Base-by-base conservation (phyloP, 169 alveolate species). In the Plasmodium blacklocki region DNA sequence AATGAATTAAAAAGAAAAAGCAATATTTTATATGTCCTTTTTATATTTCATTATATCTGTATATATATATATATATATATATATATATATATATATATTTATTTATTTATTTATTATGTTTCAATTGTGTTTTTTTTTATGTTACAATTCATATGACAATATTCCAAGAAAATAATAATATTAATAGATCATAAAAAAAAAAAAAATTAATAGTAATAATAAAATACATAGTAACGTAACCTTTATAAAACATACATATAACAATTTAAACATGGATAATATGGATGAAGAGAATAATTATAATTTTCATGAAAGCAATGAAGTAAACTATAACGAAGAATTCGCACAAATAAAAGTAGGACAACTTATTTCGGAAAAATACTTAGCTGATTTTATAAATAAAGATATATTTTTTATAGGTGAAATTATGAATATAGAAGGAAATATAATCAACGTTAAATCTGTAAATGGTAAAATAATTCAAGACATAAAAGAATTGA, bases 351-450 rank as follows among this genome's bases (percentile, higher is more conserved):
- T 29, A 21, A 64, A 78, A 58, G 64, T 80, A 49, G 90, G 90
- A 26, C 68, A 45, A 23, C 60, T 80, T 21, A 80, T 67, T 4
- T 80, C 90, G 14, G 90, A 80, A 52, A 80, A 80, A 73, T 80
- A 80, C 18, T 50, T 80, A 47, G 39, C 80, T 49, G 78, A 80
- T 0, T 80, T 80, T 43, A 68, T 80, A 68, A 68, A 80, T 26
- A 52, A 80, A 56, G 90, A 80, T 19, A 56, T 80, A 39, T 80
- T 80, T 47, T 80, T 80, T 63, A 80, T 80, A 6, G 90, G 90
- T 4, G 90, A 80, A 73, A 32, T 80, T 80, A 62, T 80, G 12
- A 50, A 21, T 50, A 26, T 14, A 26, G 54, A 26, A 49, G 90
- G 70, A 8, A 70, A 80, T 63, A 1, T 56, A 47, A 32, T 80